Conservation (phyloP, 805 yeast species). For the Saccharomycopsis sp. region DNA sequence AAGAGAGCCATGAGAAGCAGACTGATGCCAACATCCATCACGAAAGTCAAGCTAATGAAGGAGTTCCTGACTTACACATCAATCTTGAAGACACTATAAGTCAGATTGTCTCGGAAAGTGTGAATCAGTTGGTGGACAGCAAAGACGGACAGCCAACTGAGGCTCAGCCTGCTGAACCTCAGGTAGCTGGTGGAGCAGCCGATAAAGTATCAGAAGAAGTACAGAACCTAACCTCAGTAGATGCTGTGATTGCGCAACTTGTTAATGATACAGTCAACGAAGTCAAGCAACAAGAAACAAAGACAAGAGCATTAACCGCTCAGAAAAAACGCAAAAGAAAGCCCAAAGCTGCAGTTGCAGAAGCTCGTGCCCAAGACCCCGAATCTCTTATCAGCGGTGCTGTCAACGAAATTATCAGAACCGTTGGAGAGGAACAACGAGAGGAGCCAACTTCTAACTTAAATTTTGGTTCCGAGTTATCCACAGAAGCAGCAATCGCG, state of each 20-base stretch:
- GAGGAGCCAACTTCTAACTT: not conserved
- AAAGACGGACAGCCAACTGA: not conserved
- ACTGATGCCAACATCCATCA: not conserved
- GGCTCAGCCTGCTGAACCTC: not conserved
- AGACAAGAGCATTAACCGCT: not conserved
- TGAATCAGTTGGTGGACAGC: not conserved
- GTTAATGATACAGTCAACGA: slow-evolving; percentile 10
- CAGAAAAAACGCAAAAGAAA: not conserved
- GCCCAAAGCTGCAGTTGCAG: not conserved
- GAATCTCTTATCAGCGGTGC: slow-evolving; percentile 15
- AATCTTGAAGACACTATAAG: not conserved
- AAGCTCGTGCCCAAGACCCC: no score
- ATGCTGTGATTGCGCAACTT: slow-evolving; percentile 10
- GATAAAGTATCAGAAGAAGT: no score
- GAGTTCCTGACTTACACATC: no score
- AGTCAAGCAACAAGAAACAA: not conserved
- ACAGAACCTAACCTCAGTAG: not conserved
- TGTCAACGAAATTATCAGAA: slow-evolving; percentile 14
- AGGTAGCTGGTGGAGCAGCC: no score
- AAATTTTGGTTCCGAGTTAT: not conserved
- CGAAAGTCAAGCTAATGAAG: not conserved
- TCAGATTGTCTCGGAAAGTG: not conserved
- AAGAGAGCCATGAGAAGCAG: not conserved
- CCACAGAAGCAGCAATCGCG: slow-evolving; percentile 19
- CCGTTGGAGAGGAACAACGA: slow-evolving; percentile 2